Conservation (phyloP, 176 grass and related monocot genomes). For the Panicum miliaceum region DNA sequence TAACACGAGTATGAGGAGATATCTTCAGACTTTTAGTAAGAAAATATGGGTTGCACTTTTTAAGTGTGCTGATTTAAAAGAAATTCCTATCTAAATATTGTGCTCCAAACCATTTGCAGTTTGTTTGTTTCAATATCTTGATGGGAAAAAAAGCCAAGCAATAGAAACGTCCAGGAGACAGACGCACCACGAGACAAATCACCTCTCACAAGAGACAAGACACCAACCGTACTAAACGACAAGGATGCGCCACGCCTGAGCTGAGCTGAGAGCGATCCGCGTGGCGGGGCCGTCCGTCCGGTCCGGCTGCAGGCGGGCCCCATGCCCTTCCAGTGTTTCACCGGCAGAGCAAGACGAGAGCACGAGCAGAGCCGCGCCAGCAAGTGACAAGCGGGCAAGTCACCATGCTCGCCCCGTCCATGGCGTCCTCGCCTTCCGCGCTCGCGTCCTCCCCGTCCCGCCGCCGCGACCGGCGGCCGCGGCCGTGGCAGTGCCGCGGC, state of each 20-base stretch:
- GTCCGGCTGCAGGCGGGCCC: conserved; percentile 20
- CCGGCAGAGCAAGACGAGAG: not conserved
- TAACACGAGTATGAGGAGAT: too few relatives aligned
- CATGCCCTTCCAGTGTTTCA: not conserved
- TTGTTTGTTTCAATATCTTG: too few relatives aligned
- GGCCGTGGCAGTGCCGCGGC: not conserved
- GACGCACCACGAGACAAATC: not conserved
- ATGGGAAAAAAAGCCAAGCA: too few relatives aligned
- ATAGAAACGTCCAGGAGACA: not conserved
- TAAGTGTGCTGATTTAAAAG: too few relatives aligned
- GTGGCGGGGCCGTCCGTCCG: not conserved
- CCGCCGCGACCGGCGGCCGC: not conserved
- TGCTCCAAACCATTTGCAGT: too few relatives aligned
- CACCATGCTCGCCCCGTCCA: not conserved
- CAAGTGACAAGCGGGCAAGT: not conserved
- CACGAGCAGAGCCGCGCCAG: not conserved
- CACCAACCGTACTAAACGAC: not conserved
- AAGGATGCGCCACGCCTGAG: not conserved
- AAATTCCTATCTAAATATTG: too few relatives aligned
- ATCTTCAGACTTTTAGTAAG: too few relatives aligned
- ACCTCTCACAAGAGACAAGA: not conserved
- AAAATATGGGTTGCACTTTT: too few relatives aligned
- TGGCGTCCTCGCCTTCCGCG: conserved; percentile 19
- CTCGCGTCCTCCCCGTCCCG: not conserved
- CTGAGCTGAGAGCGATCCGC: not conserved